Percentiles rank a stretch among this genome's conserved stretches.
Conservation (phyloP, 495 filamentous ascomycete genomes). For the Aspergillus affinis region DNA sequence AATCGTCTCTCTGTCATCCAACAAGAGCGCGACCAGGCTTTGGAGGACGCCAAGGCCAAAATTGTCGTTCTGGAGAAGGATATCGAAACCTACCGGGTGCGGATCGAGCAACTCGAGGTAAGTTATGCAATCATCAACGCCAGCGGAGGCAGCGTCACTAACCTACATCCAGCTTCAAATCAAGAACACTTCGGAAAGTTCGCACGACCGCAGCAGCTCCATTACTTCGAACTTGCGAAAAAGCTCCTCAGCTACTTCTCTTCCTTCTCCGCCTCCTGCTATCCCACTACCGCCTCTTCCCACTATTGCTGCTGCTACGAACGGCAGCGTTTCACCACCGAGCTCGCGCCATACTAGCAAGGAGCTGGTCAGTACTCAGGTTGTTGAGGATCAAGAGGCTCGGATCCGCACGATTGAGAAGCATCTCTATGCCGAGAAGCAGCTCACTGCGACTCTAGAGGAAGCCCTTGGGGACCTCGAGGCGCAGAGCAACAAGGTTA, state of each 20-base stretch:
- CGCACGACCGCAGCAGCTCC: slow-evolving; percentile 73
- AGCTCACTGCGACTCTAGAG: slow-evolving; percentile 89
- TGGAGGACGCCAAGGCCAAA: slow-evolving; percentile 48
- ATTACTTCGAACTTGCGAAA: slow-evolving; percentile 79
- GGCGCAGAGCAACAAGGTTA: slow-evolving; percentile 78
- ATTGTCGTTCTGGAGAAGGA: slow-evolving; percentile 49
- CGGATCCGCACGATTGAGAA: slow-evolving; percentile 96
- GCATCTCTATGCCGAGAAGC: slow-evolving; percentile 93
- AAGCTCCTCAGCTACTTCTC: slow-evolving; percentile 74
- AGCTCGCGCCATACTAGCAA: slow-evolving; percentile 73
- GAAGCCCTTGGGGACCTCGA: slow-evolving; percentile 95
- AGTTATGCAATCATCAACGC: slow-evolving; percentile 10
- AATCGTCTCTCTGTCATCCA: slow-evolving; percentile 75
- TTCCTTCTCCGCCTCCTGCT: slow-evolving; percentile 94
- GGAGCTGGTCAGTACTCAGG: slow-evolving; percentile 67
- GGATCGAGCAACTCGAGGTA: slow-evolving; percentile 53
- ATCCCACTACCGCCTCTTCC: slow-evolving; percentile 75
- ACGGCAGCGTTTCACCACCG: slow-evolving; percentile 46
- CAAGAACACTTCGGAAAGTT: slow-evolving; percentile 42
- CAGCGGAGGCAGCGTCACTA: slow-evolving; percentile 13
- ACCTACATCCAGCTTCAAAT: slow-evolving; percentile 36
- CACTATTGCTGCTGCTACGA: slow-evolving; percentile 39
- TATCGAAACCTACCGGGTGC: slow-evolving; percentile 51
- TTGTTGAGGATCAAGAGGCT: slow-evolving; percentile 84
- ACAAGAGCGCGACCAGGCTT: slow-evolving; percentile 50